A percentile compares a stretch with the other conserved stretches of the same genome.
Evolutionary conservation across 768 basidiomycete genomes (phyloP).

Genomic region (Mycena galopus): DNA sequence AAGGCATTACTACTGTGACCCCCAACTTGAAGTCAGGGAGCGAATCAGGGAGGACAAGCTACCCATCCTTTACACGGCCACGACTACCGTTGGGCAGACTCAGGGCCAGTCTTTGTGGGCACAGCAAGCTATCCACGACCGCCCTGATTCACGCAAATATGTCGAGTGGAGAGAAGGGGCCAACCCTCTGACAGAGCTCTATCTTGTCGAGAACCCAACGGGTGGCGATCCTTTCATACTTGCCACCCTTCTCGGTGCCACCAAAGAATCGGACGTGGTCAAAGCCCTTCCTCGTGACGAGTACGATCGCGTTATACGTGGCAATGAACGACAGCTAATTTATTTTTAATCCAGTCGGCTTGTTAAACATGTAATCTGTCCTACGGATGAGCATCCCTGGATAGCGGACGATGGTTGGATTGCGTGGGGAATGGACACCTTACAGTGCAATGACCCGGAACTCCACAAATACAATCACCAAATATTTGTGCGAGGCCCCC

Average conservation of each 20-base stretch:
- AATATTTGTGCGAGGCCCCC: conserved; percentile 13
- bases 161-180: not conserved
- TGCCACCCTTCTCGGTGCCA: conserved; percentile 12
- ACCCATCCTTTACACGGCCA: conserved; percentile 3
- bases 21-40: no score
- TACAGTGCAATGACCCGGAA: not conserved
- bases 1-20: not conserved
- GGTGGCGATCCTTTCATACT: conserved; percentile 10
- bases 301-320: not conserved
- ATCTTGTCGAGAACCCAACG: conserved; percentile 10
- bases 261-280: conserved; percentile 1
- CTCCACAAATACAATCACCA: conserved; percentile 7
- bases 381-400: not conserved
- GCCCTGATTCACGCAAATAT: conserved; percentile 16
- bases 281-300: not conserved
- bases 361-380: not conserved
- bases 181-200: conserved; percentile 1
- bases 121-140: not conserved
- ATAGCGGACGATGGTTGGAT: conserved; percentile 12
- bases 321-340: not conserved
- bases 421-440: not conserved
- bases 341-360: not conserved
- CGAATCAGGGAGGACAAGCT: not conserved
- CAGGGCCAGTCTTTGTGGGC: conserved; percentile 9
- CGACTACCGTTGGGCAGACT: not conserved